Evolutionary conservation across 345 rosid species (phyloP).

Genomic region (Pistacia integerrima): DNA sequence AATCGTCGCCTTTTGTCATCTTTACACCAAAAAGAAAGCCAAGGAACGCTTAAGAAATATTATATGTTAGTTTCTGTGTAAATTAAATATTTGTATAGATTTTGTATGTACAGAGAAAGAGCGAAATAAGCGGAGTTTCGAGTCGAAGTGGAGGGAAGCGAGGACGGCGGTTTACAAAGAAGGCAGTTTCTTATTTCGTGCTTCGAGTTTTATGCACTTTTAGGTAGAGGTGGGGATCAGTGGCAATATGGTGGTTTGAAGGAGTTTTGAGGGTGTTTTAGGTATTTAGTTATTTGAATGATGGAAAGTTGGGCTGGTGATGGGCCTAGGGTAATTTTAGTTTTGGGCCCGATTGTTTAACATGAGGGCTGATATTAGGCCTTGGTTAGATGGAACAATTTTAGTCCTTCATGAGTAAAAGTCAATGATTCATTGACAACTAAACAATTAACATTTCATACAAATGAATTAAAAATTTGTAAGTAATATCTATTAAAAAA

Average conservation of each 20-base stretch:
- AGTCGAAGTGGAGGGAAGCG: not conserved
- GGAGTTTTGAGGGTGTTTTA: not conserved
- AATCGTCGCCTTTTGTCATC: conserved; percentile 86
- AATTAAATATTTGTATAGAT: not conserved
- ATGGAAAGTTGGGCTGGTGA: not conserved
- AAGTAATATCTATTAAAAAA: too few relatives aligned
- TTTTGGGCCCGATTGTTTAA: not conserved
- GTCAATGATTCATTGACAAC: too few relatives aligned
- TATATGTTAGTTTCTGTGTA: too few relatives aligned
- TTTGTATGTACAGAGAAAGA: not conserved
- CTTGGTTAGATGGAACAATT: too few relatives aligned
- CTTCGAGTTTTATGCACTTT: not conserved
- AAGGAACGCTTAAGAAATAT: not conserved
- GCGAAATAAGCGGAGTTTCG: not conserved
- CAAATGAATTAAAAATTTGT: too few relatives aligned
- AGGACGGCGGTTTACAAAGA: not conserved
- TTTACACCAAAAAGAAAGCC: not conserved
- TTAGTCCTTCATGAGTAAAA: too few relatives aligned
- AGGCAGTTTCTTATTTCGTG: too few relatives aligned
- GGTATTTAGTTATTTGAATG: not conserved
- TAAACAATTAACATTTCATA: too few relatives aligned
- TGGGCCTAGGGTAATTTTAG: not conserved
- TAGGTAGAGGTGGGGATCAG: not conserved
- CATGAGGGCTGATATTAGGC: too few relatives aligned
- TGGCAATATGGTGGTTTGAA: not conserved